Evolutionary conservation across 192 early-diverging fungal genomes (phyloP), one percentile per base, ranked within the genome.

Genomic region (Phycomyces nitens): DNA sequence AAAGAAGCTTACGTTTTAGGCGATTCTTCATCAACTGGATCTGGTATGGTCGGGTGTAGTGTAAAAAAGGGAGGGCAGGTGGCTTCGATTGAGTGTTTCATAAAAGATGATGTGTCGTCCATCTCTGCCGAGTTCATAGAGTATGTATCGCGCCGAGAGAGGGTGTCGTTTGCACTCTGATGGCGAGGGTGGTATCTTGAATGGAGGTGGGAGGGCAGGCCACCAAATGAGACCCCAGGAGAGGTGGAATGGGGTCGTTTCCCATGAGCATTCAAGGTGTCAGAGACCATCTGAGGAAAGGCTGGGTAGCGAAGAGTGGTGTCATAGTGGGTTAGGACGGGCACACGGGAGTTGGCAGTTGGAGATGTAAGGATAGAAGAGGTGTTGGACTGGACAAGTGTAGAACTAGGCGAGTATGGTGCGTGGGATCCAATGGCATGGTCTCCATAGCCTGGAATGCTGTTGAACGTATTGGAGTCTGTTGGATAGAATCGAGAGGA

Each of bases 141-240:
- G 11, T 9, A 43, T 11, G 49, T n/a, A n/a, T 41, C 27, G 24
- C 11, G 42, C 9, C 26, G 41, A 18, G 14, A 24, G 43, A 44
- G 39, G n/a, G 58, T 12, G 29, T 41, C 23, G 21, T 54, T 54
- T 22, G 53, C 53, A 29, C 53, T 54, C 21, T 54, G 53, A 12
- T 54, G 53, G 2, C 53, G 53, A 11, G 53, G 53, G 21, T 54
- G 53, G 53, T 29, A 24, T 54, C 53, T 47, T 7, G 44, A 47
- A 2, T 47, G 44, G 15, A 54, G 10, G 22, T 54, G 11, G 5
- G 53, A 20, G 23, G 53, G 26, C 11, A 54, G 23, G 12, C 53
- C 26, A 29, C 20, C 26, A 3, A 18, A 47, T 12, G 53, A 29
- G 21, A 54, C 20, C 2, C 12, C 53, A 12, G 53, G 53, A 29